Conservation (phyloP, 2,329 filamentous ascomycete genomes). For the Botryotinia calthae region DNA sequence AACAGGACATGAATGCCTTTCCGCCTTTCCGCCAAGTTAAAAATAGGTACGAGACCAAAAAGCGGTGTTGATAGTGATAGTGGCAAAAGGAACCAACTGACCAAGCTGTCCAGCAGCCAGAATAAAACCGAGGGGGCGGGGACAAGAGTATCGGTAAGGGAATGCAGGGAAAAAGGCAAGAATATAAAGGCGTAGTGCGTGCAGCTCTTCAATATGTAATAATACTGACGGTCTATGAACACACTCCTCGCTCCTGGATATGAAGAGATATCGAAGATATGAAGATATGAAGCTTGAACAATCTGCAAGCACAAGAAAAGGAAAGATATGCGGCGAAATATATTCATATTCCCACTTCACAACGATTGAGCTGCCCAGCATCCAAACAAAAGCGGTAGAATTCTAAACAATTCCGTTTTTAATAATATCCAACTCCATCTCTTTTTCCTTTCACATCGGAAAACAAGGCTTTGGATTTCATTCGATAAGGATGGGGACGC, state of each 20-base stretch:
- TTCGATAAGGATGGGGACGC: conserved; percentile 10
- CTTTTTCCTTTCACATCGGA: conserved; percentile 3
- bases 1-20: conserved; percentile 17
- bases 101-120: conserved; percentile 14
- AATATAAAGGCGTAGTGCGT: conserved; percentile 15
- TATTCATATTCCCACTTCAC: conserved; percentile 11
- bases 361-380: neutral
- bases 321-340: conserved; percentile 11
- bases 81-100: conserved; percentile 13
- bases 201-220: neutral
- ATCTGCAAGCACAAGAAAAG: conserved; percentile 15
- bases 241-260: neutral
- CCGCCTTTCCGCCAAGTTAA: conserved; percentile 10
- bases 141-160: conserved; percentile 10
- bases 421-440: neutral
- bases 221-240: neutral
- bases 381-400: neutral
- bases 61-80: conserved; percentile 11
- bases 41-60: conserved; percentile 12
- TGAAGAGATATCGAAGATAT: neutral
- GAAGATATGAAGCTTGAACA: conserved; percentile 10
- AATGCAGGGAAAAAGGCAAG: neutral
- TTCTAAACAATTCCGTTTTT: neutral
- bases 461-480: neutral
- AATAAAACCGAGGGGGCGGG: conserved; percentile 3